A percentile compares a stretch with the other conserved stretches of the same genome.
Conservation (phyloP, 2,329 filamentous ascomycete genomes). For the Pyrenophora graminea region DNA sequence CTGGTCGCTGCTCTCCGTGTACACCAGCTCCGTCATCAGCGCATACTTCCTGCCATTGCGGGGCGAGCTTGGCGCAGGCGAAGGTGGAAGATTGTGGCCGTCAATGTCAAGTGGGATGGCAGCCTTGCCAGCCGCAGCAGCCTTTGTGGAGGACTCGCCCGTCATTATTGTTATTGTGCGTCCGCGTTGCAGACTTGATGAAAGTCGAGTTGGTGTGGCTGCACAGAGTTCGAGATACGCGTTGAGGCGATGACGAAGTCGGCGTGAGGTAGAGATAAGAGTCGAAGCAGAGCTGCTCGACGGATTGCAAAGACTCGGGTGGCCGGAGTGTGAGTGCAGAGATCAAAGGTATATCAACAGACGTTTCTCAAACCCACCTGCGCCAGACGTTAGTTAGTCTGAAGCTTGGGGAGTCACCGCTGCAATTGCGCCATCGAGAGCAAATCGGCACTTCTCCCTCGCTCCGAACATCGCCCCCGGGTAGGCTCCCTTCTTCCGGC, state of each 20-base stretch:
- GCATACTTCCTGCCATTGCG: slow-evolving; percentile 86
- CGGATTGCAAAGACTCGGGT: neutral
- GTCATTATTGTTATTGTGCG: slow-evolving; percentile 31
- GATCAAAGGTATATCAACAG: slow-evolving; percentile 2
- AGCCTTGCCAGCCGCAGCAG: slow-evolving; percentile 47
- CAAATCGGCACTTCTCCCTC: slow-evolving; percentile 30
- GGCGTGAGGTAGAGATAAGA: slow-evolving; percentile 2
- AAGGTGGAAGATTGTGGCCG: slow-evolving; percentile 54
- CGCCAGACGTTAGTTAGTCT: slow-evolving; percentile 27
- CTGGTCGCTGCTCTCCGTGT: slow-evolving; percentile 93
- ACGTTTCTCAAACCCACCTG: slow-evolving; percentile 21
- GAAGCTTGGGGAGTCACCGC: slow-evolving; percentile 40
- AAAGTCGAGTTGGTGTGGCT: slow-evolving; percentile 13
- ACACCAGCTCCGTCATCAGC: slow-evolving; percentile 93
- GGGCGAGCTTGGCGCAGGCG: slow-evolving; percentile 90
- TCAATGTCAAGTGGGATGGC: slow-evolving; percentile 47
- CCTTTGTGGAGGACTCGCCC: slow-evolving; percentile 41
- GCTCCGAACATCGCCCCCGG: slow-evolving; percentile 26
- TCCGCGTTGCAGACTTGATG: slow-evolving; percentile 19
- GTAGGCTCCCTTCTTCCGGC: slow-evolving; percentile 15
- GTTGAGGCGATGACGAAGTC: slow-evolving; percentile 24
- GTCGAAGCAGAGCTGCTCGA: neutral
- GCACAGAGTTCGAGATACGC: slow-evolving; percentile 11
- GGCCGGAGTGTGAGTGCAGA: slow-evolving; percentile 6
- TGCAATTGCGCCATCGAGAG: slow-evolving; percentile 40